Evolutionary conservation across 2,329 filamentous ascomycete species (phyloP), one percentile per base, ranked within the genome.

Genomic region (Fusarium papillatum): DNA sequence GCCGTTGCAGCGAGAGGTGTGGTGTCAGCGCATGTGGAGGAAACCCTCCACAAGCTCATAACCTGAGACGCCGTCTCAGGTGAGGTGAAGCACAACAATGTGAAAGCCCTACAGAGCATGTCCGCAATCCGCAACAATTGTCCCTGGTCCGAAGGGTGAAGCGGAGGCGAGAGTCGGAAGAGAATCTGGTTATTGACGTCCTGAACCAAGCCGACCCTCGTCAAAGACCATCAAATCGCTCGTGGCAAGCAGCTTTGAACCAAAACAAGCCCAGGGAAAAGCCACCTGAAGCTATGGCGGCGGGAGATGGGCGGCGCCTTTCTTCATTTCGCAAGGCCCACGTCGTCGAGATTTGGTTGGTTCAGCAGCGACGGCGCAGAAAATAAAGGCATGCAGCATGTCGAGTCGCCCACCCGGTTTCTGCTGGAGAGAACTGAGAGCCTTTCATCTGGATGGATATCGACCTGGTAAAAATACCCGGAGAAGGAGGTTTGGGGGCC

Each of bases 1-100:
- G 50, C 63, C 13, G 67, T 74, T 64, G 67, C 69, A 74, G 61
- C 69, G 72, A 53, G 68, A 48, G 48, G 77, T 68, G 67, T 71
- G 69, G 76, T 76, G 71, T 70, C 69, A 77, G 73, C 67, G 68
- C 68, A 73, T 70, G 78, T 73, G 76, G 71, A 73, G 76, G 73
- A 69, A 67, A 67, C 73, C 66, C 76, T 76, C 73, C 73, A 78
- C 69, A 62, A 72, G 43, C 67, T 69, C 62, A 72, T 76, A 76
- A 83, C 82, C 82, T 83, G 82, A 83, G 81, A 83, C 82, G 64
- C 2, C 67, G 82, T 83, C 82, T 83, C 82, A 83, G 82, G 82
- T 83, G 77, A 80, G 74, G 69, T 79, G 72, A 78, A 73, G 75
- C 60, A 68, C 61, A 68, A 68, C 75, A 65, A 73, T 63, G 46